A percentile compares a stretch with the other conserved stretches of the same genome.
phyloP scores from a whole-genome alignment of 495 filamentous ascomycete genomes.

The Collariella sp. region DNA sequence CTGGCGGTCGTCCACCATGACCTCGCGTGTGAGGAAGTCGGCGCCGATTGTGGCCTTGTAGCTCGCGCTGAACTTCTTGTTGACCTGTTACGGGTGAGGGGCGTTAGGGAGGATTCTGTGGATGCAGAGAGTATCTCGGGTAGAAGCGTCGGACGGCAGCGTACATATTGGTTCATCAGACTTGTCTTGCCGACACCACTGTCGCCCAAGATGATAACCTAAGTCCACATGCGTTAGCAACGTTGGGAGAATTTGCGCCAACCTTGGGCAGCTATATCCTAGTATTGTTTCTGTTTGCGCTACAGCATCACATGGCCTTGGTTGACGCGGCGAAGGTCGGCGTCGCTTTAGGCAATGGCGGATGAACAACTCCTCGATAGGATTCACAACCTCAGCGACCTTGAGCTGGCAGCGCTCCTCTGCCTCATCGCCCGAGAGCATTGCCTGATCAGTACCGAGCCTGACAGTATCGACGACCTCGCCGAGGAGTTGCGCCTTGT shows the following conservation, averaged over 20 bases:
- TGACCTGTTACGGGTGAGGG: conserved; percentile 58
- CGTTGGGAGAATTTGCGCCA: background rate
- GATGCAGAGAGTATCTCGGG: background rate
- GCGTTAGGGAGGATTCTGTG: conserved; percentile 6
- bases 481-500: conserved; percentile 64
- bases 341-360: conserved; percentile 46
- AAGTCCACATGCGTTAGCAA: conserved; percentile 6
- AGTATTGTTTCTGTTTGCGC: background rate
- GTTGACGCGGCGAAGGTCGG: background rate
- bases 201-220: conserved; percentile 98
- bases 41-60: conserved; percentile 99
- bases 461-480: conserved; percentile 51
- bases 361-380: conserved; percentile 49
- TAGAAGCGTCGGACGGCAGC: conserved; percentile 27
- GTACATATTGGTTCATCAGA: conserved; percentile 99
- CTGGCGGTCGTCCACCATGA: conserved; percentile 90
- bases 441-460: conserved; percentile 73
- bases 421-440: conserved; percentile 74
- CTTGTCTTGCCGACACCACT: conserved; percentile 98
- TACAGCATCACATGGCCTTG: background rate
- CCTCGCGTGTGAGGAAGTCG: conserved; percentile 97
- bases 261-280: background rate
- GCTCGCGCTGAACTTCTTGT: conserved; percentile 99
- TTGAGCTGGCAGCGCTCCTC: conserved; percentile 79
- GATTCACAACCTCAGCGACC: conserved; percentile 69